Conservation (phyloP, 805 yeast species). For the Lachancea thermotolerans region DNA sequence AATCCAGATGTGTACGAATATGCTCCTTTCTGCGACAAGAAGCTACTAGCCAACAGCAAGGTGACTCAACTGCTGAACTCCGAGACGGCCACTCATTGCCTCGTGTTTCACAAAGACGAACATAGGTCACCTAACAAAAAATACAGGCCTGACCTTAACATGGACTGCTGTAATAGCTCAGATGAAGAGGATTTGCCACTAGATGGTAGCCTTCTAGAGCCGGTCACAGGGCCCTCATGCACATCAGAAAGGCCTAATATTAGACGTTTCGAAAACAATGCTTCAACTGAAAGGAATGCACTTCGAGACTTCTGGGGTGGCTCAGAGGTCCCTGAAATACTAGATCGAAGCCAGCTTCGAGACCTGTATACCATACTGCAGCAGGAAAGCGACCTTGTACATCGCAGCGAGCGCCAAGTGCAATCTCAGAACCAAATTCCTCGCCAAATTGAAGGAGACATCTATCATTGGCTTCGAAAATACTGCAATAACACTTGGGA, state of each 20-base stretch:
- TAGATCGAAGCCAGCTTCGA: slow-evolving; percentile 18
- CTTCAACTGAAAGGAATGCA: slow-evolving; percentile 15
- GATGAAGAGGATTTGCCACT: slow-evolving; percentile 1
- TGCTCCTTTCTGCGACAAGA: slow-evolving; percentile 19
- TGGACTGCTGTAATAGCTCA: slow-evolving; percentile 19
- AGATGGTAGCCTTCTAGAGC: not conserved
- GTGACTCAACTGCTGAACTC: slow-evolving; percentile 13
- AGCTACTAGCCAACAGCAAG: slow-evolving; percentile 21
- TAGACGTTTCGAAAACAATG: slow-evolving; percentile 17
- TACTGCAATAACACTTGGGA: slow-evolving; percentile 4
- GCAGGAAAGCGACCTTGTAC: slow-evolving; percentile 11
- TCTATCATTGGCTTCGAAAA: slow-evolving; percentile 6
- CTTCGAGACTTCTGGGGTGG: slow-evolving; percentile 17
- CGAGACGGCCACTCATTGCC: slow-evolving; percentile 28
- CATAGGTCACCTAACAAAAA: not conserved
- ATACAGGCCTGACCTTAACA: slow-evolving; percentile 25
- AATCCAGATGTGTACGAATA: slow-evolving; percentile 15
- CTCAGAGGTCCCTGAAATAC: slow-evolving; percentile 14
- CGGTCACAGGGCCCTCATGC: not conserved
- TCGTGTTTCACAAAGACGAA: slow-evolving; percentile 21
- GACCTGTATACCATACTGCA: slow-evolving; percentile 17
- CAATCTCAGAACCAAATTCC: not conserved
- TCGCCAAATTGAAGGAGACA: not conserved
- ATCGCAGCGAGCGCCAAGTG: slow-evolving; percentile 3
- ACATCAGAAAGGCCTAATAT: slow-evolving; percentile 14